Conservation (phyloP, 2,329 filamentous ascomycete species). For the Leptosphaerulina australis region DNA sequence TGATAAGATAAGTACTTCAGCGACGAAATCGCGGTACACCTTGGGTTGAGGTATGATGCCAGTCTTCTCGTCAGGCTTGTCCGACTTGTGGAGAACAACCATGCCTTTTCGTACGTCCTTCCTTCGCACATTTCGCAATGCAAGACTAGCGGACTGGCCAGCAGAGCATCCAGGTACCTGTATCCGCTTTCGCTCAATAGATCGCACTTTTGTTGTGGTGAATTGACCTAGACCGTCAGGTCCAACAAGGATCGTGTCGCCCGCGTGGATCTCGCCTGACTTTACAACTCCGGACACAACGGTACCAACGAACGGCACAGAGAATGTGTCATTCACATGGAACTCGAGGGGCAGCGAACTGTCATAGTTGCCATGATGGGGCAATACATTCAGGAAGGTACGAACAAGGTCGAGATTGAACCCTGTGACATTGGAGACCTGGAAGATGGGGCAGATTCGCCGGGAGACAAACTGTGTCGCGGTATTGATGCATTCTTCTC, state of each 20-base stretch:
- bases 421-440: constrained; percentile 97
- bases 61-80: constrained; percentile 61
- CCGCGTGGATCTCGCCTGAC: constrained; percentile 78
- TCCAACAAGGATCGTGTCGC: constrained; percentile 87
- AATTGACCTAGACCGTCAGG: constrained; percentile 92
- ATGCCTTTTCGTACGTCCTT: constrained; percentile 97
- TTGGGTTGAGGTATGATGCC: constrained; percentile 53
- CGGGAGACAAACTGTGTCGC: constrained; percentile 95
- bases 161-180: constrained; percentile 85
- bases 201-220: constrained; percentile 81
- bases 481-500: constrained; percentile 91
- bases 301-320: constrained; percentile 93
- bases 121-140: constrained; percentile 81
- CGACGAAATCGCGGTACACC: constrained; percentile 58
- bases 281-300: constrained; percentile 95
- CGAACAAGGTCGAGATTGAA: constrained; percentile 88
- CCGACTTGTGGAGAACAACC: constrained; percentile 87
- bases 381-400: constrained; percentile 91
- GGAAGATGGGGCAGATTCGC: constrained; percentile 95
- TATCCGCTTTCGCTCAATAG: constrained; percentile 94
- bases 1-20: constrained; percentile 89
- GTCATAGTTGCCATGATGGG: constrained; percentile 92
- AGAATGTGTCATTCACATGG: constrained; percentile 96
- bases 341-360: constrained; percentile 86
- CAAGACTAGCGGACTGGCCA: constrained; percentile 91